Evolutionary conservation across 2,329 filamentous ascomycete genomes (phyloP), one percentile per base, ranked within the genome.

Genomic region (Corynespora cassiicola): DNA sequence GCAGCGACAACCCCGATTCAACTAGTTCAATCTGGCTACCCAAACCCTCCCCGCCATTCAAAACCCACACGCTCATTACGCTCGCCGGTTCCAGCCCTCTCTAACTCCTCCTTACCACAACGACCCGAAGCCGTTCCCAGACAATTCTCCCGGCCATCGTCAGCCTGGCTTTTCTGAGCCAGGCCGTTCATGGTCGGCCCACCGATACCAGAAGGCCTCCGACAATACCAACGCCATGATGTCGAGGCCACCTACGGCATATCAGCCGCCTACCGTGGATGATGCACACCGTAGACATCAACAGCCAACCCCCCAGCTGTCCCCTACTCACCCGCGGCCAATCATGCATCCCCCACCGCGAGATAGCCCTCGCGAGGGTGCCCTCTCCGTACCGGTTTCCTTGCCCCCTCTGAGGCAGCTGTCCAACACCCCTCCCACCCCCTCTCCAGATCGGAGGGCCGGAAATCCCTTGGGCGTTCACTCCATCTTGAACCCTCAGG

Each of bases 401-500:
- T 55, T 68, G 10, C 65, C 65, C 11, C 59, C 65, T 14, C 43
- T 68, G 15, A 58, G 61, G n/a, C 58, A 66, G 10, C 39, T 65
- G 10, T 65, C 65, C 18, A 59, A 39, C 24, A 66, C 62, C n/a
- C 63, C 65, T 18, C 61, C 63, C 22, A 64, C 61, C 12, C 62
- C 63, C 4, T 56, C 43, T n/a, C 47, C 56, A 1, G 56, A 60
- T 18, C 52, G 54, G 28, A 53, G 64, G 42, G 36, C 53, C 26
- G 62, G 56, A 21, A 62, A 70, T 35, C 61, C 69, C 3, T 56
- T 71, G 9, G 72, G 71, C 7, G 63, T 76, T 16, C 69, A 71
- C 14, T 73, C 72, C 1, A 75, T 77, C 12, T 54, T 77, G 28
- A 77, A 76, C 37, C 72, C 72, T 8, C 63, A 67, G 36, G 52